Base-by-base conservation (phyloP, 2,329 filamentous ascomycete genomes). In the Cladosporium sp. region DNA sequence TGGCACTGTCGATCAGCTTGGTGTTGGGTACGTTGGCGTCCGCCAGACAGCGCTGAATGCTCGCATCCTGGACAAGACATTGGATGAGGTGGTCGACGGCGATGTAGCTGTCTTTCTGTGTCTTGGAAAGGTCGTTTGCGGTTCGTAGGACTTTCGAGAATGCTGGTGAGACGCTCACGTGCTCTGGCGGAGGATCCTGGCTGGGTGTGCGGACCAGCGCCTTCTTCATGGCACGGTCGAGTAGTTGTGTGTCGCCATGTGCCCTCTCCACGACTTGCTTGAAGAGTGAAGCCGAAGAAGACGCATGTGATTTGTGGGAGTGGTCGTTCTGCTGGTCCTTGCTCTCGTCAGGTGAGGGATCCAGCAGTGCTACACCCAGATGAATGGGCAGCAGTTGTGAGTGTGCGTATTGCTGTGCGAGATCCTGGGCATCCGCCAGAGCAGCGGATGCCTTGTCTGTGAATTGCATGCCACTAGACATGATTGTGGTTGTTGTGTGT, bases 61-160 rank as follows among this genome's bases (percentile, higher is more conserved):
- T 82, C 7, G 84, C 70, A 72, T 99, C 95, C 73, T 98, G 93
- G 14, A 89, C 86, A 26, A 97, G 83, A 1, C 91, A 89, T 68
- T 89, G 89, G 74, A 99, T 65, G 61, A 99, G 85, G 77, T 99
- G 95, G 79, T 98, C 95, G 67, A 98, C 89, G 49, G 94, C 95
- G 69, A 99, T 91, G 78, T 89, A 99, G 70, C 88, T 92, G 77
- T 99, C 95, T 74, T 97, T 98, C 74, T 99, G 95, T n/a, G 93
- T 93, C 81, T 96, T 97, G 73, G 96, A 94, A 64, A 99, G 80
- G 35, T 98, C 93, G 77, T 91, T 89, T 2, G 95, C 93, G 71
- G 91, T 88, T 71, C 93, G 87, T 61, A 99, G 84, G 65, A 97
- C 86, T 72, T 90, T 91, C 68, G 89, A 88, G 79, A 98, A 93